Evolutionary conservation across 2,329 filamentous ascomycete genomes (phyloP), one percentile per base, ranked within the genome.

Genomic region (Botrytis squamosa): DNA sequence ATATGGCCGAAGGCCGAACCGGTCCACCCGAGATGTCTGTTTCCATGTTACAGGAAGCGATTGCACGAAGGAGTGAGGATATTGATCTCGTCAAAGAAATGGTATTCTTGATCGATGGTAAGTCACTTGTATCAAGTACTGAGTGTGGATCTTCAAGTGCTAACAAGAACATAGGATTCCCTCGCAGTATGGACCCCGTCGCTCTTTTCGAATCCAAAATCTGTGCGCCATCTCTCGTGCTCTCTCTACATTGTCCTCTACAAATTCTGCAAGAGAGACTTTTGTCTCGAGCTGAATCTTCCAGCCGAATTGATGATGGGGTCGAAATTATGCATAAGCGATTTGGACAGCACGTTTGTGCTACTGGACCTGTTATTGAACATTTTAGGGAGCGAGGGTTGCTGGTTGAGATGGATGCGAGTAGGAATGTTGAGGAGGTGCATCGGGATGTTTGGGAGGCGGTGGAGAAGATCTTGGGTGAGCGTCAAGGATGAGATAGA

Each of bases 11-110:
- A 38, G 70, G 70, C 6, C 20, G 20, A 29, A 66, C 64, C 2
- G 70, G 70, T 2, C 62, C 70, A 12, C 62, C 70, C 4, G 46
- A 59, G 6, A 72, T 72, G 62, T 49, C 70, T 6, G 70, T 72
- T 3, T 25, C 12, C 2, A 55, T 72, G 36, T 67, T 72, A 22
- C 46, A 46, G 29, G 22, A 33, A 16, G 70, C 49, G 22, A 72
- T 72, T 22, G 25, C 14, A 6, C n/a, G 42, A 22, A 67, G 38
- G 16, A 46, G 22, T 22, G 38, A 29, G 29, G 33, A 66, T 29
- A 10, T 20, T 6, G 38, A 25, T 7, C 20, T 3, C 2, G 46
- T 25, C 7, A 25, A 18, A 5, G 14, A 59, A 33, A 29, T 33
- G 3, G n/a, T 59, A 7, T 67, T 72, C 46, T 36, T 72, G 8